phyloP scores from a whole-genome alignment of 805 yeast genomes.

The Grigorovia humatica region DNA sequence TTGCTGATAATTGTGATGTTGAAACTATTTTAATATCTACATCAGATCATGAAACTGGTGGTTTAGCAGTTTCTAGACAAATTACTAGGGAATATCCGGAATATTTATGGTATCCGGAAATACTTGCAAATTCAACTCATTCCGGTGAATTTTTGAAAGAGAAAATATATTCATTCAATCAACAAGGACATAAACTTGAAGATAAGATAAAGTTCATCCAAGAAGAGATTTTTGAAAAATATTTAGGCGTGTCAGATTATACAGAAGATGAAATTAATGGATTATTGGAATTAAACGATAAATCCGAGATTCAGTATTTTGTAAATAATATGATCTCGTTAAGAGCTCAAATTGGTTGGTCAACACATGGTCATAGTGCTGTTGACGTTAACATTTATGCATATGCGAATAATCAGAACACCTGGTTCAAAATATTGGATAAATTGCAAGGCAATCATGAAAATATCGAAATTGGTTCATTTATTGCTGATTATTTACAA shows the following conservation, averaged over 20 bases:
- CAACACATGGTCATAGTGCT: slow-evolving; percentile 93
- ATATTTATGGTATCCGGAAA: slow-evolving; percentile 80
- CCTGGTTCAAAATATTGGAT: slow-evolving; percentile 32
- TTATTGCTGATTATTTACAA: slow-evolving; percentile 46
- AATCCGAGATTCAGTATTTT: slow-evolving; percentile 31
- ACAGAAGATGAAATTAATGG: slow-evolving; percentile 42
- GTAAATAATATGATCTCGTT: slow-evolving; percentile 62
- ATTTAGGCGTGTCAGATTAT: slow-evolving; percentile 55
- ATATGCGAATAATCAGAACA: slow-evolving; percentile 46
- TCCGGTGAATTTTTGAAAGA: slow-evolving; percentile 62
- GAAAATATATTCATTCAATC: slow-evolving; percentile 30
- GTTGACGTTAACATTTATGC: slow-evolving; percentile 92
- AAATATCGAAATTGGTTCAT: slow-evolving; percentile 74
- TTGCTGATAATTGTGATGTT: slow-evolving; percentile 53
- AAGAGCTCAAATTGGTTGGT: slow-evolving; percentile 92
- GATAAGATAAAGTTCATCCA: slow-evolving; percentile 35
- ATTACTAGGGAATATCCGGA: slow-evolving; percentile 62
- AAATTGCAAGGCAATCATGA: slow-evolving; percentile 72
- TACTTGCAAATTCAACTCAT: slow-evolving; percentile 54
- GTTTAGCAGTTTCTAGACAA: slow-evolving; percentile 81
- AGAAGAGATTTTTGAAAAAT: slow-evolving; percentile 46
- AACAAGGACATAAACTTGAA: slow-evolving; percentile 24
- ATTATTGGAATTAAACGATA: slow-evolving; percentile 25
- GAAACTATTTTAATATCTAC: slow-evolving; percentile 77
- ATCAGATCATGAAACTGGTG: slow-evolving; percentile 95